Percentiles rank a stretch among this genome's conserved stretches.
These are phyloP conservation scores for Phytophthora podocarpi DNA, from an alignment of 352 stramenopile species.

Conservation along the genomic window DNA sequence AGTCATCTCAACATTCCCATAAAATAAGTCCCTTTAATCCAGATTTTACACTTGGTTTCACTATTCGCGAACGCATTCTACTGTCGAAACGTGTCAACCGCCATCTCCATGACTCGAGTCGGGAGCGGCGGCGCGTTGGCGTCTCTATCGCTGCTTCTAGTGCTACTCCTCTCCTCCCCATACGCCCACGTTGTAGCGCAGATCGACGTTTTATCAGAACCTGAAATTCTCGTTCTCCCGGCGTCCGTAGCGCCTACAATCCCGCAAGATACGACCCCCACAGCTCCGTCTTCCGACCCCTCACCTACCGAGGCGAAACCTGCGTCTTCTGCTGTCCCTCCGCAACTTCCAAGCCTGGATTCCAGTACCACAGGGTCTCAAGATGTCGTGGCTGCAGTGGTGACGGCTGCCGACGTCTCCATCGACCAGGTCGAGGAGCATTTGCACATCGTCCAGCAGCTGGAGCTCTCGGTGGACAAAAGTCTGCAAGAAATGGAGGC, in stretches of 20 bases:
- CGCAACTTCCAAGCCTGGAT: slow-evolving; percentile 18
- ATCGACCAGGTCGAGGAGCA: slow-evolving; percentile 83
- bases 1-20: no score
- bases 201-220: slow-evolving; percentile 26
- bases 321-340: not conserved
- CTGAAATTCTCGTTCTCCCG: slow-evolving; percentile 2
- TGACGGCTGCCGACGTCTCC: slow-evolving; percentile 52
- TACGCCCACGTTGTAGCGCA: slow-evolving; percentile 18
- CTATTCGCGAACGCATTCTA: slow-evolving; percentile 7
- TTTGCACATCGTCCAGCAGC: slow-evolving; percentile 72
- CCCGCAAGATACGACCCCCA: not conserved
- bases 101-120: slow-evolving; percentile 8
- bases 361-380: slow-evolving; percentile 23
- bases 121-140: not conserved
- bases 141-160: slow-evolving; percentile 13
- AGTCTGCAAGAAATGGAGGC: slow-evolving; percentile 59
- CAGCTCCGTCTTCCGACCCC: not conserved
- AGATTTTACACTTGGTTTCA: not conserved
- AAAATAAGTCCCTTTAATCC: not conserved
- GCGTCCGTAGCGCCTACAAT: slow-evolving; percentile 15
- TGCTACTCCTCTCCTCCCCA: not conserved
- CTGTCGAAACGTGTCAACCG: slow-evolving; percentile 10
- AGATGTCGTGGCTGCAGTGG: slow-evolving; percentile 13
- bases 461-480: slow-evolving; percentile 70
- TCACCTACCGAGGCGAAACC: slow-evolving; percentile 4